Percentiles rank a stretch among this genome's conserved stretches.
Conservation (phyloP, 768 basidiomycete genomes). For the Suillus lakei region DNA sequence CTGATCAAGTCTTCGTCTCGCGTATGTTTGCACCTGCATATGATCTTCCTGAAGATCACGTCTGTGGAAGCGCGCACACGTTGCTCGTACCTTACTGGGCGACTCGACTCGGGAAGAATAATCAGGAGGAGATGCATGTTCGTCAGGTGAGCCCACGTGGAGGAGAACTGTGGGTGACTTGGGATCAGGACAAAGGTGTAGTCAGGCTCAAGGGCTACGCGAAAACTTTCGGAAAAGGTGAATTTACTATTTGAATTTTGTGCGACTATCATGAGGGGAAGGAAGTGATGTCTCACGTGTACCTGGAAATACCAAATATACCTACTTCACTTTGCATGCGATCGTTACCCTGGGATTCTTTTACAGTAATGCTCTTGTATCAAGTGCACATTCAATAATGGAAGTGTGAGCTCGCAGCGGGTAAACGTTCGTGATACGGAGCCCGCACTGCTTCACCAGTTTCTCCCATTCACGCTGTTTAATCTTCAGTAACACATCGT, state of each 20-base stretch:
- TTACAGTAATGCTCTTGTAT: not conserved
- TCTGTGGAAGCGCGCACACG: conserved; percentile 60
- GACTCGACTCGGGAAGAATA: conserved; percentile 21
- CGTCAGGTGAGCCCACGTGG: conserved; percentile 57
- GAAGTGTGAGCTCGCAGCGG: conserved; percentile 7
- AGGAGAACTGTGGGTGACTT: conserved; percentile 48
- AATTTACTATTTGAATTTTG: conserved; percentile 3
- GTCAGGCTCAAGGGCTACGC: conserved; percentile 44
- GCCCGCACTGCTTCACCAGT: not conserved
- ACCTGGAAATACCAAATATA: no score
- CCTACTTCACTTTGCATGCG: not conserved
- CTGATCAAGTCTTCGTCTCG: conserved; percentile 47
- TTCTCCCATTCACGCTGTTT: conserved; percentile 9
- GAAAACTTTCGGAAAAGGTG: conserved; percentile 11
- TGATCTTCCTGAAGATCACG: conserved; percentile 48
- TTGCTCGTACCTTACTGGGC: conserved; percentile 56
- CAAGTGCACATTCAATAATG: conserved; percentile 10
- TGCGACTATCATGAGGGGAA: not conserved
- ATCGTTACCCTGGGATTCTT: not conserved
- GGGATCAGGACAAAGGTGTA: conserved; percentile 35
- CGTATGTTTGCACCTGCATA: conserved; percentile 52
- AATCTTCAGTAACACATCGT: not conserved
- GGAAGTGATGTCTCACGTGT: not conserved
- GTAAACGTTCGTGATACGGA: conserved; percentile 8
- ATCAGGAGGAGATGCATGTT: conserved; percentile 39